phyloP scores from a whole-genome alignment of 768 basidiomycete genomes.

The Gloeostereum incarnatum region DNA sequence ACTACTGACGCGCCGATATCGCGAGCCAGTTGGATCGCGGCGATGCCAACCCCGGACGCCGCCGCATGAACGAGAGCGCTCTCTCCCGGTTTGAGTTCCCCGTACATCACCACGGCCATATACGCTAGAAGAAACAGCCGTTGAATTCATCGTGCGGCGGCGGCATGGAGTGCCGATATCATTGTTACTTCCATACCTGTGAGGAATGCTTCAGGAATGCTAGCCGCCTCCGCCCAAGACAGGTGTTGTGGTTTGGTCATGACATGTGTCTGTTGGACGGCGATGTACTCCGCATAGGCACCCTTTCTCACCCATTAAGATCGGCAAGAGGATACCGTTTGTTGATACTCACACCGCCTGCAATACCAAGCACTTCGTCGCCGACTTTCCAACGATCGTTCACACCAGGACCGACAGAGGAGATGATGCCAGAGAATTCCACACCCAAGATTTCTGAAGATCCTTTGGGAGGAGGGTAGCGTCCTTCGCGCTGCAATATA shows the following conservation, averaged over 20 bases:
- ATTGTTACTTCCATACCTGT: slow-evolving; percentile 71
- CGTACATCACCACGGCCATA: slow-evolving; percentile 58
- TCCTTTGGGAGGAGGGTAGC: slow-evolving; percentile 74
- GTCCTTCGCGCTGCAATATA: slow-evolving; percentile 57
- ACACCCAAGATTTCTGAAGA: slow-evolving; percentile 73
- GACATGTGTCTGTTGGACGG: slow-evolving; percentile 53
- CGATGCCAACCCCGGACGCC: slow-evolving; percentile 83
- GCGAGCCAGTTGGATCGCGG: slow-evolving; percentile 82
- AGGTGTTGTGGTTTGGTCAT: slow-evolving; percentile 67
- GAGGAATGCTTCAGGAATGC: slow-evolving; percentile 81
- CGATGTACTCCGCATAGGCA: slow-evolving; percentile 85
- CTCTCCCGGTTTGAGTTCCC: slow-evolving; percentile 58
- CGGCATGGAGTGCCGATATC: not conserved
- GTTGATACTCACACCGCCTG: slow-evolving; percentile 57
- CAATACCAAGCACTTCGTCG: slow-evolving; percentile 74
- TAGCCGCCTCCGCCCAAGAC: slow-evolving; percentile 79
- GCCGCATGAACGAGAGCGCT: slow-evolving; percentile 86
- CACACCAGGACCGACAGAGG: slow-evolving; percentile 40
- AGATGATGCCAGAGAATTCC: slow-evolving; percentile 72
- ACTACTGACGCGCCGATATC: slow-evolving; percentile 57
- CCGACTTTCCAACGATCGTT: slow-evolving; percentile 48
- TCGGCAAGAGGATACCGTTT: slow-evolving; percentile 1
- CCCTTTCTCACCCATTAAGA: slow-evolving; percentile 39
- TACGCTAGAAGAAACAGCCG: slow-evolving; percentile 29
- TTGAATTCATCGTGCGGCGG: not conserved